A percentile compares a stretch with the other conserved stretches of the same genome.
Conservation (phyloP, 2,329 filamentous ascomycete species). For the Nigrospora osmanthi region DNA sequence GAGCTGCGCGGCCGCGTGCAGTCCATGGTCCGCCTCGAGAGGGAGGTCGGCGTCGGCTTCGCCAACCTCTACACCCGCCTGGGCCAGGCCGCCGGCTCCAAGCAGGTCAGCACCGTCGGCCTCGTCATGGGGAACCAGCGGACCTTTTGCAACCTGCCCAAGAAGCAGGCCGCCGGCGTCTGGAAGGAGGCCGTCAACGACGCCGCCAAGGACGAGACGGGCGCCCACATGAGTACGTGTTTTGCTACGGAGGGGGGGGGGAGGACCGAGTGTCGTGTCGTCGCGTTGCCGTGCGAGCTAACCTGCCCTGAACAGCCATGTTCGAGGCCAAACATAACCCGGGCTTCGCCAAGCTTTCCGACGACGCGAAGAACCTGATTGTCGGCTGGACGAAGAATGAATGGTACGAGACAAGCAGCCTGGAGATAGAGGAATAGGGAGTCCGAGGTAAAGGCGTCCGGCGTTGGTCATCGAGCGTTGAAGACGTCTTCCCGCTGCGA, state of each 20-base stretch:
- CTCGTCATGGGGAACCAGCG: conserved; percentile 61
- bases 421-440: conserved; percentile 20
- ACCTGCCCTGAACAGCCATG: conserved; percentile 42
- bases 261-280: too few species aligned
- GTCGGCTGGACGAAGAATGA: conserved; percentile 55
- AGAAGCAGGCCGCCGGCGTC: conserved; percentile 38
- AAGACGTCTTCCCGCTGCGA: too few species aligned
- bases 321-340: conserved; percentile 67
- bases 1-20: conserved; percentile 69
- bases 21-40: conserved; percentile 56
- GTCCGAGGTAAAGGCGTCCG: neutral
- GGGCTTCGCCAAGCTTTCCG: conserved; percentile 60
- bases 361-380: conserved; percentile 58
- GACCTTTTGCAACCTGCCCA: conserved; percentile 83
- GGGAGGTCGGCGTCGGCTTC: conserved; percentile 65
- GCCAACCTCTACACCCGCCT: conserved; percentile 83
- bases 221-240: conserved; percentile 65
- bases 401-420: conserved; percentile 54
- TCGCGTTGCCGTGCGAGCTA: too few species aligned
- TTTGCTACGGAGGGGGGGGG: neutral
- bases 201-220: conserved; percentile 67
- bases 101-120: conserved; percentile 43
- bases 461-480: neutral
- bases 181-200: conserved; percentile 75
- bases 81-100: conserved; percentile 55